phyloP scores from a whole-genome alignment of 2,329 filamentous ascomycete genomes.

The Fusarium sp. region DNA sequence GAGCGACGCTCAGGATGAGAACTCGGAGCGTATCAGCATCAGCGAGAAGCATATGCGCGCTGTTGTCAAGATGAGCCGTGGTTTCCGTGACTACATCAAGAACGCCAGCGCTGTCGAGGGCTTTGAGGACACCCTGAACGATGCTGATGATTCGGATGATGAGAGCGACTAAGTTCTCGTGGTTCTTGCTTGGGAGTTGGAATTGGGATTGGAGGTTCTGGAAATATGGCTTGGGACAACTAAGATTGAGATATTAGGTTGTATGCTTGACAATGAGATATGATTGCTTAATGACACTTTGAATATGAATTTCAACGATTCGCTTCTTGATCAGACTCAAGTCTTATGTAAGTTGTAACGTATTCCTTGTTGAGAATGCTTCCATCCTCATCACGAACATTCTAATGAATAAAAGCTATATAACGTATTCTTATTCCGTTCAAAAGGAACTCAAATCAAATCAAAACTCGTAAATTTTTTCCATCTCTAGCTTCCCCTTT shows the following conservation, averaged over 20 bases:
- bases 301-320: neutral
- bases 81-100: constrained; percentile 49
- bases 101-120: constrained; percentile 33
- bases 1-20: constrained; percentile 53
- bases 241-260: neutral
- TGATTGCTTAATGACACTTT: neutral
- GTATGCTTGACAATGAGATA: neutral
- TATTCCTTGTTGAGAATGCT: neutral
- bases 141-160: constrained; percentile 28
- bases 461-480: neutral
- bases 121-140: constrained; percentile 33
- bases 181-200: neutral
- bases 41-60: constrained; percentile 49
- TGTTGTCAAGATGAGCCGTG: constrained; percentile 51
- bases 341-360: neutral
- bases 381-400: neutral
- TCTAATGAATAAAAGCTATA: neutral
- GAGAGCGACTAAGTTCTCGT: constrained; percentile 8
- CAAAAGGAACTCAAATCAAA: neutral
- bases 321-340: neutral
- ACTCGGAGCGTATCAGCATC: constrained; percentile 45
- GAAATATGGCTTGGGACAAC: neutral
- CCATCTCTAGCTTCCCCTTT: neutral
- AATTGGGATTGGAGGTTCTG: neutral
- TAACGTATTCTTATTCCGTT: neutral